phyloP scores from a whole-genome alignment of 371 early-diverging fungal species.

The Mortierella sp. region DNA sequence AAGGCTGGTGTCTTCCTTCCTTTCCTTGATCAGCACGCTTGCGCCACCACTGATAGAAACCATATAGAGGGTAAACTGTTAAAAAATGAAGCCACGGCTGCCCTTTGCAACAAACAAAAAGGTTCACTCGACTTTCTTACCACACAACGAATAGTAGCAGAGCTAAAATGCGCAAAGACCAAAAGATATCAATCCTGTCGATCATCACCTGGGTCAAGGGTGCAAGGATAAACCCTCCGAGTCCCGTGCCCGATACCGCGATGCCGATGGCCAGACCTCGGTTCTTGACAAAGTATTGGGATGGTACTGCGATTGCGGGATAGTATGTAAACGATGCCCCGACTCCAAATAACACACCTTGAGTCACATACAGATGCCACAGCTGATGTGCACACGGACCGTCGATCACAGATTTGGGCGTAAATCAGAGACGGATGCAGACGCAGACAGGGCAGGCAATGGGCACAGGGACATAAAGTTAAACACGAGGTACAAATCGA shows the following conservation, averaged over 20 bases:
- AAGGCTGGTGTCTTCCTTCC: slow-evolving; percentile 1
- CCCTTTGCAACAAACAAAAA: not conserved
- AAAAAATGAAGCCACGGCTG: not conserved
- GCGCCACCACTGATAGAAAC: slow-evolving; percentile 21
- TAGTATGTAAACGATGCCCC: slow-evolving; percentile 73
- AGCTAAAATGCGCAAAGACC: slow-evolving; percentile 51
- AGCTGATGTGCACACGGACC: slow-evolving; percentile 32
- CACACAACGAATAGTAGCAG: slow-evolving; percentile 38
- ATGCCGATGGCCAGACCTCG: slow-evolving; percentile 76
- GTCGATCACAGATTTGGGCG: too few relatives aligned
- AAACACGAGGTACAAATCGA: too few relatives aligned
- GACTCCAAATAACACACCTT: slow-evolving; percentile 74
- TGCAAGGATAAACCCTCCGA: slow-evolving; percentile 67
- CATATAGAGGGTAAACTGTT: not conserved
- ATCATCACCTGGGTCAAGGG: slow-evolving; percentile 43
- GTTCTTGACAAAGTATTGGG: slow-evolving; percentile 67
- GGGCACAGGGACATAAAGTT: not conserved
- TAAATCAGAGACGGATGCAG: too few relatives aligned
- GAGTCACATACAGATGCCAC: slow-evolving; percentile 77
- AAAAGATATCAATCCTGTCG: slow-evolving; percentile 21
- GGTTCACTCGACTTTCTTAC: slow-evolving; percentile 12
- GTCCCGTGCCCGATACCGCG: slow-evolving; percentile 68
- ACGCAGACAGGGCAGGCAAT: not conserved
- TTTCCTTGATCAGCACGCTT: slow-evolving; percentile 27
- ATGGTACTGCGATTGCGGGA: slow-evolving; percentile 60